Evolutionary conservation across 2,329 filamentous ascomycete species (phyloP).

Genomic region (Paracamarosporium sp.): DNA sequence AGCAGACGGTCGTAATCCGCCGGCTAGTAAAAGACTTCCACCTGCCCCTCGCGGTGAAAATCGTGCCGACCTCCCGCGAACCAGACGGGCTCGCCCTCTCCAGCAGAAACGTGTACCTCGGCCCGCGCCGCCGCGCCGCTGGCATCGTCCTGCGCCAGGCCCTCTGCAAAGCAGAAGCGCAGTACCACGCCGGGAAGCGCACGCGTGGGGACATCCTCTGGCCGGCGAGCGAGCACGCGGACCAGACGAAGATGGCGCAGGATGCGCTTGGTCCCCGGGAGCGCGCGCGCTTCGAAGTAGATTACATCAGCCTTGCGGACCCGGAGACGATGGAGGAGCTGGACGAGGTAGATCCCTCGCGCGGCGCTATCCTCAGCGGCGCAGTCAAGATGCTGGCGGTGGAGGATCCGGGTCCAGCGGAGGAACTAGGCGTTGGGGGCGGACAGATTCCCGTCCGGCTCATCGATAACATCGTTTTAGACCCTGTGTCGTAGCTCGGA

Average conservation of each 20-base stretch:
- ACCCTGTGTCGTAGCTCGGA: conserved; percentile 25
- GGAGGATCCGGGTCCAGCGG: conserved; percentile 71
- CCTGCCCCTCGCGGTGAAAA: conserved; percentile 74
- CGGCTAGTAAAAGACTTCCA: conserved; percentile 89
- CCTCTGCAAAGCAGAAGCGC: conserved; percentile 72
- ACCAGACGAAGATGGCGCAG: conserved; percentile 66
- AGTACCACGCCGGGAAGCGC: conserved; percentile 63
- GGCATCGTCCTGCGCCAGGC: conserved; percentile 76
- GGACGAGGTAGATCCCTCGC: conserved; percentile 69
- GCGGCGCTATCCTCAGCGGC: conserved; percentile 85
- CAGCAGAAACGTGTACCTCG: conserved; percentile 92
- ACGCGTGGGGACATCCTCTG: conserved; percentile 73
- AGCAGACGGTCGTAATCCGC: conserved; percentile 90
- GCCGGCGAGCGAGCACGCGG: conserved; percentile 69
- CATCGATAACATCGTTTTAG: conserved; percentile 89
- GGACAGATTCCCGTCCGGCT: conserved; percentile 80
- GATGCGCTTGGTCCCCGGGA: conserved; percentile 63
- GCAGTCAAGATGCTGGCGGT: conserved; percentile 89
- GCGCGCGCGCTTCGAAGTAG: conserved; percentile 78
- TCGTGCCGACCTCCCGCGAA: conserved; percentile 79
- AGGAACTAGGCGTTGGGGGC: conserved; percentile 74
- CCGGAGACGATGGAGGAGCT: conserved; percentile 83
- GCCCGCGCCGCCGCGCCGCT: conserved; percentile 71
- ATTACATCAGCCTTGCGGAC: conserved; percentile 92
- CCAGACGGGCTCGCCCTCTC: conserved; percentile 86